Conservation (phyloP, 2,329 filamentous ascomycete genomes). For the Cercospora berteroae region DNA sequence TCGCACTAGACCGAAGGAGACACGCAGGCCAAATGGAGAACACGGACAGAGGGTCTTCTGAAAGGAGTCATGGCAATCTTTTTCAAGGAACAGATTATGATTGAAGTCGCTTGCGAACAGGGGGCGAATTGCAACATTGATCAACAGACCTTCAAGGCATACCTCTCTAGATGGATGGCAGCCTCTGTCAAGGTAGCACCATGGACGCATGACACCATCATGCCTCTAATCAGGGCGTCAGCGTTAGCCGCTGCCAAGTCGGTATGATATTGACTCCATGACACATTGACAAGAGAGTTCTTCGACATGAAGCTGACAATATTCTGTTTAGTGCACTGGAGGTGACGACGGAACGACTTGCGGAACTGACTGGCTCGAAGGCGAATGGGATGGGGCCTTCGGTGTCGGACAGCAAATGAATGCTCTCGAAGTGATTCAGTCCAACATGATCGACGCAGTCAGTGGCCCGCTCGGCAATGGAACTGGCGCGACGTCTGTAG, state of each 20-base stretch:
- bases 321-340: conserved; percentile 46
- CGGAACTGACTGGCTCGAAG: conserved; percentile 45
- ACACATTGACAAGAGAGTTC: neutral
- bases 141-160: conserved; percentile 47
- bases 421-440: conserved; percentile 53
- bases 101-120: conserved; percentile 47
- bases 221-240: conserved; percentile 53
- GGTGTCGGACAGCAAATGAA: conserved; percentile 60
- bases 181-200: conserved; percentile 58
- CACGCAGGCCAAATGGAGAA: conserved; percentile 25
- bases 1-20: conserved; percentile 27
- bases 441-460: conserved; percentile 41
- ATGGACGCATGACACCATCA: conserved; percentile 52
- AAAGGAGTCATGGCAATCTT: conserved; percentile 39
- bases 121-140: conserved; percentile 46
- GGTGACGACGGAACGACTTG: conserved; percentile 47
- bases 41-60: conserved; percentile 29
- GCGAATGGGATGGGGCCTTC: conserved; percentile 45
- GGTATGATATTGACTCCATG: neutral
- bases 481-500: conserved; percentile 46
- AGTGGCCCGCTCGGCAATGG: conserved; percentile 47
- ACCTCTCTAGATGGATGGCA: conserved; percentile 54
- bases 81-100: conserved; percentile 45
- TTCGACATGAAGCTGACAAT: neutral
- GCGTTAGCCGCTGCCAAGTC: conserved; percentile 55